phyloP scores from a whole-genome alignment of 2,329 filamentous ascomycete species.

The Penicillium vulpinum region DNA sequence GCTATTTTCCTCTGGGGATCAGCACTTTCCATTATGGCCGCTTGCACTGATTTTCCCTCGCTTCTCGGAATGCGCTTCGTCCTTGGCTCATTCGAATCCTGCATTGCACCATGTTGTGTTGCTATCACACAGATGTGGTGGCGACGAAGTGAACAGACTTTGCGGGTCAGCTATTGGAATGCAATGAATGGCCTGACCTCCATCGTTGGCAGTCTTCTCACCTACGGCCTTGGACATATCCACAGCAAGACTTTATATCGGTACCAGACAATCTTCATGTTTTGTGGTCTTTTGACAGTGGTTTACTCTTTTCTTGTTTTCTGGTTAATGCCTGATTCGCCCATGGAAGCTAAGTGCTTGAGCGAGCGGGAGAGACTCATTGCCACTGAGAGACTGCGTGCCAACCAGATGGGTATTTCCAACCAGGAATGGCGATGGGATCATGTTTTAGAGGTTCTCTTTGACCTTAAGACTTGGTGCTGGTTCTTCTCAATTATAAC shows the following conservation, averaged over 20 bases:
- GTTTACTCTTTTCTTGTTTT: constrained; percentile 50
- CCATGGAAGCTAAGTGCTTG: constrained; percentile 52
- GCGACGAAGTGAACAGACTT: constrained; percentile 59
- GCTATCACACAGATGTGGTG: constrained; percentile 65
- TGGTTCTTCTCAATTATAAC: constrained; percentile 32
- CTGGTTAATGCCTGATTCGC: constrained; percentile 52
- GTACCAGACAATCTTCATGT: constrained; percentile 54
- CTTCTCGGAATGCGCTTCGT: constrained; percentile 49
- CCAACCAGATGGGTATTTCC: constrained; percentile 57
- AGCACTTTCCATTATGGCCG: constrained; percentile 53
- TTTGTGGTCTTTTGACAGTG: constrained; percentile 55
- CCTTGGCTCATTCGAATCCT: constrained; percentile 41
- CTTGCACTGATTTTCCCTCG: constrained; percentile 51
- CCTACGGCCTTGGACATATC: constrained; percentile 61
- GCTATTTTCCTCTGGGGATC: constrained; percentile 58
- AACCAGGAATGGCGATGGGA: constrained; percentile 54
- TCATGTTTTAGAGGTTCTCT: constrained; percentile 44
- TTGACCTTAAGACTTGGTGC: constrained; percentile 41
- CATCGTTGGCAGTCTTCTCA: constrained; percentile 58
- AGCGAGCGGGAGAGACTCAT: constrained; percentile 33
- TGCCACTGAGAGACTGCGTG: constrained; percentile 55
- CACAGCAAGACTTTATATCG: constrained; percentile 44
- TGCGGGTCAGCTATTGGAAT: constrained; percentile 60
- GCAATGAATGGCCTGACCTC: constrained; percentile 62
- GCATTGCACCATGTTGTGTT: constrained; percentile 53